These are phyloP conservation scores for Aurinia saxatilis DNA, from an alignment of 345 rosid genomes.

Conservation along the genomic window DNA sequence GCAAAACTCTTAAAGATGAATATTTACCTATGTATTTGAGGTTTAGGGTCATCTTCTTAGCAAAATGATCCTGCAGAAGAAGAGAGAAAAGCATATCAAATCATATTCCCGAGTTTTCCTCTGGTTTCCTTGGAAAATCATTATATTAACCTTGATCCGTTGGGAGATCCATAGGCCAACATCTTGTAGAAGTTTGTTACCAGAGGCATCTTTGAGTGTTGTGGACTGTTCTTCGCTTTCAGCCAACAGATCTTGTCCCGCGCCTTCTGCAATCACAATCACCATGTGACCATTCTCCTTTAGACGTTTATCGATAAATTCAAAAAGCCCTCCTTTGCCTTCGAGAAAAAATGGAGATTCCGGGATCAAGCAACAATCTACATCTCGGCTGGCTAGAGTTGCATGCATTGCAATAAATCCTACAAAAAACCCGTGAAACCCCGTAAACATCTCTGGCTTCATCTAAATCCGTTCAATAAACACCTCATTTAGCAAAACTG, in stretches of 20 bases:
- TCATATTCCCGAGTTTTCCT: background rate
- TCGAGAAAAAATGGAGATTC: conserved; percentile 78
- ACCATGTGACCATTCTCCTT: conserved; percentile 83
- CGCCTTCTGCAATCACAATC: conserved; percentile 80
- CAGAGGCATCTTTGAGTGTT: conserved; percentile 63
- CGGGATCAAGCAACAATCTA: conserved; percentile 87
- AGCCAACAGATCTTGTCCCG: conserved; percentile 65
- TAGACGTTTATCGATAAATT: conserved; percentile 51
- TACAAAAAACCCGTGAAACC: conserved; percentile 21
- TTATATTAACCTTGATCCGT: conserved; percentile 46
- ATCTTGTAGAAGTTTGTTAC: conserved; percentile 74
- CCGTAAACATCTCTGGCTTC: conserved; percentile 1
- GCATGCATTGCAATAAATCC: conserved; percentile 93
- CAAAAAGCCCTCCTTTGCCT: conserved; percentile 69
- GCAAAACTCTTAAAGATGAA: background rate
- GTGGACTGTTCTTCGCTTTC: conserved; percentile 37
- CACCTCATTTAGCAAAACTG: background rate
- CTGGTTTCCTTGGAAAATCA: background rate
- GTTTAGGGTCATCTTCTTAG: conserved; percentile 51
- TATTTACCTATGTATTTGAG: conserved; percentile 69
- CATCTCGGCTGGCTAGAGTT: conserved; percentile 87
- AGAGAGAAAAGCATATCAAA: background rate
- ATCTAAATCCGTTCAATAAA: background rate
- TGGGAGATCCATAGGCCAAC: conserved; percentile 71
- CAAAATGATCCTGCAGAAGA: conserved; percentile 54